Evolutionary conservation across 257 asterid genomes (phyloP).

Genomic region (Lycium barbarum): DNA sequence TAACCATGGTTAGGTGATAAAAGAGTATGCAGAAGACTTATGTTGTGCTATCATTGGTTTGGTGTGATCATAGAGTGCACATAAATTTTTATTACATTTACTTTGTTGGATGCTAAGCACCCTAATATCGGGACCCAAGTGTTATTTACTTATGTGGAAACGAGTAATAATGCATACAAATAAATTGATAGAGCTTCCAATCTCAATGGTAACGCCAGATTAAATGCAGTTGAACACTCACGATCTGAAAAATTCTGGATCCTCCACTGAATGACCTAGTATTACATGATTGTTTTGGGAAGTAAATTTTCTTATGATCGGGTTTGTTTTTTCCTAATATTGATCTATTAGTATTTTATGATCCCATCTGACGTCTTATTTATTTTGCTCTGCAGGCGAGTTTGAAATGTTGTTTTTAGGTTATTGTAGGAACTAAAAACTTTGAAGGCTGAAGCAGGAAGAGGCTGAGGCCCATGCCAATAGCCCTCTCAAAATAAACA

Average conservation of each 20-base stretch:
- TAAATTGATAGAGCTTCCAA: neutral
- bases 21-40: too few relatives aligned
- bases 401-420: neutral
- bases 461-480: conserved; percentile 20
- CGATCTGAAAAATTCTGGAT: neutral
- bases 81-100: neutral
- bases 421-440: conserved; percentile 17
- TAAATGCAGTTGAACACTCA: too few relatives aligned
- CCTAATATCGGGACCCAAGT: neutral
- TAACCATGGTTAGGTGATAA: too few relatives aligned
- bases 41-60: too few relatives aligned
- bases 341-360: neutral
- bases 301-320: neutral
- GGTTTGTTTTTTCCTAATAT: neutral
- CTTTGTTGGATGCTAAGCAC: neutral
- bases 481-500: conserved; percentile 18
- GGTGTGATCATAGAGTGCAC: too few relatives aligned
- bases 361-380: neutral
- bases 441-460: conserved; percentile 23
- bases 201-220: too few relatives aligned
- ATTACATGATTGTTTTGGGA: neutral
- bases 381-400: neutral
- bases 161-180: neutral
- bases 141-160: neutral
- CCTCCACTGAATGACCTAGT: neutral